A percentile compares a stretch with the other conserved stretches of the same genome.
Evolutionary conservation across 1,139 yeast genomes (phyloP).

Genomic region (Saccharomyces pastorianus): DNA sequence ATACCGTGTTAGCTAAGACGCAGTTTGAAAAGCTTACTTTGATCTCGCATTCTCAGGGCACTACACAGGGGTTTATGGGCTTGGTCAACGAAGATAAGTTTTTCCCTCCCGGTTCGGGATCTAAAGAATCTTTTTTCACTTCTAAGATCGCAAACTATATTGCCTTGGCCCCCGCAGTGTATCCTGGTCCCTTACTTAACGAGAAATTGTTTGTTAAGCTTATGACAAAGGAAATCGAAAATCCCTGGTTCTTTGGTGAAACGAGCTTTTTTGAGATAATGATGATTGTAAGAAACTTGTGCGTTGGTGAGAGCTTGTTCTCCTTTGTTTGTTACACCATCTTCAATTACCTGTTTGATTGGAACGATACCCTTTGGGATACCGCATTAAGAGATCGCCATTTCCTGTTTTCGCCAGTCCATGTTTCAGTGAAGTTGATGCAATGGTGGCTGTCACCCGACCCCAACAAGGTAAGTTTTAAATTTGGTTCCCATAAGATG

Average conservation of each 20-base stretch:
- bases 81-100: constrained; percentile 35
- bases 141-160: constrained; percentile 58
- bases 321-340: constrained; percentile 62
- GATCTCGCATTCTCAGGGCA: constrained; percentile 88
- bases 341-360: constrained; percentile 77
- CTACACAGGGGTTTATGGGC: constrained; percentile 70
- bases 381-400: constrained; percentile 56
- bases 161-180: constrained; percentile 85
- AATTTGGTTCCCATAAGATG: constrained; percentile 20
- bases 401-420: constrained; percentile 80
- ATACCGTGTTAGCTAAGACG: constrained; percentile 44
- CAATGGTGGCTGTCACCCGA: constrained; percentile 68
- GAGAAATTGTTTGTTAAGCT: constrained; percentile 44
- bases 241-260: constrained; percentile 48
- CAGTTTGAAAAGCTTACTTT: constrained; percentile 43
- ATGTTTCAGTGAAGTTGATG: constrained; percentile 73
- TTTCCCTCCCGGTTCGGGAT: constrained; percentile 4
- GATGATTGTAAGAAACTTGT: constrained; percentile 41
- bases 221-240: constrained; percentile 33
- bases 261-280: constrained; percentile 54
- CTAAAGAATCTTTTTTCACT: constrained; percentile 35
- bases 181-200: constrained; percentile 66
- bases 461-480: constrained; percentile 21
- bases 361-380: constrained; percentile 81
- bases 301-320: constrained; percentile 45